Percentiles rank a stretch among this genome's conserved stretches.
These are phyloP conservation scores for Leccinum incarnatum DNA, from an alignment of 768 basidiomycete species.

Conservation along the genomic window DNA sequence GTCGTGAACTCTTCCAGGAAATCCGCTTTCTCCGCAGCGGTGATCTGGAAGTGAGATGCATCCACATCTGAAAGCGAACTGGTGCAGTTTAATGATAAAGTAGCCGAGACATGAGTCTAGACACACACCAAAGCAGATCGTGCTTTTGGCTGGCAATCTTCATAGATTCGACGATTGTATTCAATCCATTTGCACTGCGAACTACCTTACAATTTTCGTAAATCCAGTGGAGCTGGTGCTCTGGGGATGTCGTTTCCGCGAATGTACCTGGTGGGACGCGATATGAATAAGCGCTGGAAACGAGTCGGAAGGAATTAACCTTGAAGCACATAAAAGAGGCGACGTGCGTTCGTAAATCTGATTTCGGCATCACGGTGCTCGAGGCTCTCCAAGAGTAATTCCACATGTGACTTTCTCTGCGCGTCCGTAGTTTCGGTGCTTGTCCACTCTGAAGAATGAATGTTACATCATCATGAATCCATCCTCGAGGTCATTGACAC, in stretches of 20 bases:
- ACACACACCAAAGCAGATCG: slow-evolving; percentile 68
- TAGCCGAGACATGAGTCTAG: background rate
- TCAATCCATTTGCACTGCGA: slow-evolving; percentile 78
- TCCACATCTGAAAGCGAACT: slow-evolving; percentile 78
- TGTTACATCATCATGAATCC: background rate
- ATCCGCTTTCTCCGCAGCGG: slow-evolving; percentile 67
- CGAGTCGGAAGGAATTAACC: slow-evolving; percentile 43
- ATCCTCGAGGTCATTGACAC: slow-evolving; percentile 21
- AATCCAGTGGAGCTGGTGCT: slow-evolving; percentile 95
- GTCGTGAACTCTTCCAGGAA: slow-evolving; percentile 88
- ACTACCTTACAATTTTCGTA: slow-evolving; percentile 91
- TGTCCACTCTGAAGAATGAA: slow-evolving; percentile 65
- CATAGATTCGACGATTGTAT: slow-evolving; percentile 80
- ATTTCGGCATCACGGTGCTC: slow-evolving; percentile 84
- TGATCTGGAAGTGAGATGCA: slow-evolving; percentile 66
- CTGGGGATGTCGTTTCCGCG: slow-evolving; percentile 85
- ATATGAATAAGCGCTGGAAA: slow-evolving; percentile 9
- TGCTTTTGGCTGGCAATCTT: slow-evolving; percentile 88
- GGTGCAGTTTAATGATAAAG: slow-evolving; percentile 9
- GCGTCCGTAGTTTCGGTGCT: slow-evolving; percentile 49
- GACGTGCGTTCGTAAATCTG: slow-evolving; percentile 81
- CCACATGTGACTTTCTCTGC: slow-evolving; percentile 70
- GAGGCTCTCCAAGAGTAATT: slow-evolving; percentile 79
- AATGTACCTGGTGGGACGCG: slow-evolving; percentile 64
- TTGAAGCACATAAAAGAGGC: slow-evolving; percentile 90